phyloP scores from a whole-genome alignment of 2,329 filamentous ascomycete species.

The Ophiocordyceps camponoti-leonardi region DNA sequence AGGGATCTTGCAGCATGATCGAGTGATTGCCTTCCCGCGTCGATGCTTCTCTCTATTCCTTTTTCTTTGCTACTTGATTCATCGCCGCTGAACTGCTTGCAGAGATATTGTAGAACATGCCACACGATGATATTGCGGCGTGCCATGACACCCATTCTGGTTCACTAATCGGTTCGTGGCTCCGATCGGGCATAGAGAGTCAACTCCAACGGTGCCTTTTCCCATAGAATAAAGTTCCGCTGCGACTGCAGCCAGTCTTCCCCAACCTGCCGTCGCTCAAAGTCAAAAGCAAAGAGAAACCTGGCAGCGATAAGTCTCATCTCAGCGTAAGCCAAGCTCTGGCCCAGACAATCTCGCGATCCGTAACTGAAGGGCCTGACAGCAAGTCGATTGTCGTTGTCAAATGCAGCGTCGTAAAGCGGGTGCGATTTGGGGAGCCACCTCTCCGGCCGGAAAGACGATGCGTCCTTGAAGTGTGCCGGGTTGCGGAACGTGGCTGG shows the following conservation, averaged over 20 bases:
- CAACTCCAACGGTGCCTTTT: background rate
- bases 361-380: constrained; percentile 21
- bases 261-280: constrained; percentile 8
- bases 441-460: constrained; percentile 28
- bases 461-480: constrained; percentile 24
- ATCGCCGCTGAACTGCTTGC: too few relatives aligned
- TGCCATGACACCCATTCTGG: too few relatives aligned
- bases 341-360: constrained; percentile 22
- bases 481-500: constrained; percentile 25
- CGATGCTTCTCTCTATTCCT: too few relatives aligned
- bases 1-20: too few relatives aligned
- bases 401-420: constrained; percentile 19
- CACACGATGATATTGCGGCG: too few relatives aligned
- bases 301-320: constrained; percentile 27
- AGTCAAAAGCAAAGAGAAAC: constrained; percentile 28
- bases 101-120: too few relatives aligned
- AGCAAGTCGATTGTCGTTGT: constrained; percentile 17
- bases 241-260: background rate
- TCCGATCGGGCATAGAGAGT: too few relatives aligned
- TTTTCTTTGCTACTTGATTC: too few relatives aligned
- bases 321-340: constrained; percentile 25
- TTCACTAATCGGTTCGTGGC: too few relatives aligned
- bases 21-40: too few relatives aligned
- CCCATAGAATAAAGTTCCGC: background rate
- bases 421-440: constrained; percentile 14